Evolutionary conservation across 371 early-diverging fungal species (phyloP).

Genomic region (Saksenaea oblongispora): DNA sequence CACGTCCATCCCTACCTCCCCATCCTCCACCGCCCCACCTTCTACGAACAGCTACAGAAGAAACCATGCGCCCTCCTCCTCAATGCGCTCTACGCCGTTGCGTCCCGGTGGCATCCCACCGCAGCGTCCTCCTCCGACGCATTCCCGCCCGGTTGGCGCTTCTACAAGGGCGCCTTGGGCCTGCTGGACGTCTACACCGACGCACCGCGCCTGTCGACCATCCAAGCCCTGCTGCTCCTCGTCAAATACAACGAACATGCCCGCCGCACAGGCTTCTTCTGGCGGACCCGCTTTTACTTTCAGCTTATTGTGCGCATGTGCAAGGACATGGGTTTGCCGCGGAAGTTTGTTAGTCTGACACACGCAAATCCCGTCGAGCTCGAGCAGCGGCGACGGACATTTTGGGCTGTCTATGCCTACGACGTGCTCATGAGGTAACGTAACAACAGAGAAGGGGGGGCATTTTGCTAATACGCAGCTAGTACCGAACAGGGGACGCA

Average conservation of each 20-base stretch:
- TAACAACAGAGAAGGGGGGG: neutral
- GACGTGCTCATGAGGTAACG: slow-evolving; percentile 29
- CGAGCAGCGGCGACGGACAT: slow-evolving; percentile 20
- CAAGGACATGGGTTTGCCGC: slow-evolving; percentile 33
- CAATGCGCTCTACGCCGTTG: slow-evolving; percentile 58
- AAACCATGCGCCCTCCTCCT: slow-evolving; percentile 54
- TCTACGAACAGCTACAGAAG: slow-evolving; percentile 34
- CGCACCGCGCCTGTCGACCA: slow-evolving; percentile 41
- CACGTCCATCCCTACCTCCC: slow-evolving; percentile 62
- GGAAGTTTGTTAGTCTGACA: slow-evolving; percentile 2
- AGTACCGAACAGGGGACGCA: slow-evolving; percentile 26
- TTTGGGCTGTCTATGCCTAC: slow-evolving; percentile 31
- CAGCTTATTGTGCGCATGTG: slow-evolving; percentile 42
- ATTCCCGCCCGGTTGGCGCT: slow-evolving; percentile 43
- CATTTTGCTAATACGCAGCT: neutral
- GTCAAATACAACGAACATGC: slow-evolving; percentile 47
- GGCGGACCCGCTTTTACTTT: slow-evolving; percentile 39
- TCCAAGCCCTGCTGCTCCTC: slow-evolving; percentile 51
- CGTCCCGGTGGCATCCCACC: slow-evolving; percentile 34
- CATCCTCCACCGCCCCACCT: slow-evolving; percentile 45
- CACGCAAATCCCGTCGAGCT: neutral
- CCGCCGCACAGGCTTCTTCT: slow-evolving; percentile 47
- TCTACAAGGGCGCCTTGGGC: slow-evolving; percentile 34
- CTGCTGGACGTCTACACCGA: slow-evolving; percentile 41
- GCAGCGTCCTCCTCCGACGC: neutral